Conservation (phyloP, 129 eudicot species). For the Apium graveolens region DNA sequence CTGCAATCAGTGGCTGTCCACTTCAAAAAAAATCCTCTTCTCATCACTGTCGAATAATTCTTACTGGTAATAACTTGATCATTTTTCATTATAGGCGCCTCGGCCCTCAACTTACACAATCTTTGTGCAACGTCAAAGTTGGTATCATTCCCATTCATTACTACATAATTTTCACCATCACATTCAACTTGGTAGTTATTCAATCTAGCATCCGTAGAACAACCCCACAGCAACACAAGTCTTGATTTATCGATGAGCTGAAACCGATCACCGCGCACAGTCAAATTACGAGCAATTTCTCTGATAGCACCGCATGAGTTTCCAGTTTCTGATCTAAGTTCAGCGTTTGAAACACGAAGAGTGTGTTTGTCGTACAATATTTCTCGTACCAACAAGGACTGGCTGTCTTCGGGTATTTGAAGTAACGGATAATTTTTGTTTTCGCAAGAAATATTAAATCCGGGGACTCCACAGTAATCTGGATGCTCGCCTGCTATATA, state of each 20-base stretch:
- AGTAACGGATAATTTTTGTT: conserved; percentile 11
- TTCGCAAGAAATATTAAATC: conserved; percentile 23
- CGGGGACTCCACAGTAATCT: conserved; percentile 30
- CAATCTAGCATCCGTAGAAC: background rate
- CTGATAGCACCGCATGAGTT: background rate
- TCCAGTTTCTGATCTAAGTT: background rate
- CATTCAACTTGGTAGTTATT: conserved; percentile 7
- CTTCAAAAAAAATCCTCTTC: conserved; percentile 39
- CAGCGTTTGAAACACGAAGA: conserved; percentile 16
- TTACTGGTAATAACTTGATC: background rate
- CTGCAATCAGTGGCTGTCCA: conserved; percentile 49
- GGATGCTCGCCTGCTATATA: conserved; percentile 10
- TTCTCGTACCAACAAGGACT: background rate
- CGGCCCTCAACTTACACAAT: conserved; percentile 5
- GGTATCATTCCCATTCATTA: conserved; percentile 11
- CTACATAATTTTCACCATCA: conserved; percentile 2
- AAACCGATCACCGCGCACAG: background rate
- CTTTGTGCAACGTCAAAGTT: background rate
- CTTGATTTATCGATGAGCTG: background rate
- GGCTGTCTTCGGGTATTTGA: conserved; percentile 7
- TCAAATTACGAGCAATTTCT: conserved; percentile 7
- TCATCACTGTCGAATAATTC: conserved; percentile 17
- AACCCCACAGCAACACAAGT: conserved; percentile 21
- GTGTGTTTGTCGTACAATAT: conserved; percentile 13
- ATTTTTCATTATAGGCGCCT: background rate